These are phyloP conservation scores for Dactylonectria macrodidyma DNA, from an alignment of 2,329 filamentous ascomycete genomes.

Conservation along the genomic window DNA sequence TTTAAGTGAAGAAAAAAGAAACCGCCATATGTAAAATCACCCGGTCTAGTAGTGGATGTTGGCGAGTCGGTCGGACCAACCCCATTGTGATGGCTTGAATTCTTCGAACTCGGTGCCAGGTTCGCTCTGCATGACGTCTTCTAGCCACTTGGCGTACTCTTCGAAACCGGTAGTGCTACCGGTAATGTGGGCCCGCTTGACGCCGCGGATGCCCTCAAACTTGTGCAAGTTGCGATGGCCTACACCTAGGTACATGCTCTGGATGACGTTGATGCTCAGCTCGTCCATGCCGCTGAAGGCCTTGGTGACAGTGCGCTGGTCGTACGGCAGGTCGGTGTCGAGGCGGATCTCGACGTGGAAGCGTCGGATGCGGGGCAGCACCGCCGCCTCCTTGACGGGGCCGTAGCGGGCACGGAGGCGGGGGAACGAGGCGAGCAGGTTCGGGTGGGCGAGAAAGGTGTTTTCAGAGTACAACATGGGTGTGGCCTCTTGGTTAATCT, in stretches of 20 bases:
- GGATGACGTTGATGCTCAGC: constrained; percentile 58
- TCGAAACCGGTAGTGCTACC: constrained; percentile 60
- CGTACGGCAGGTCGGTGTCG: constrained; percentile 56
- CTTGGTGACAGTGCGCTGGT: constrained; percentile 47
- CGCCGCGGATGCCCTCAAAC: constrained; percentile 61
- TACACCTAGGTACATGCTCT: constrained; percentile 56
- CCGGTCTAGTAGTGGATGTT: constrained; percentile 39
- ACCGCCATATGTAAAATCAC: not conserved
- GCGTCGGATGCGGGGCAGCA: constrained; percentile 54
- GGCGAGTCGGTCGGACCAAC: constrained; percentile 45
- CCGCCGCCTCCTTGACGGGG: constrained; percentile 49
- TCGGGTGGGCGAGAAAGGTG: constrained; percentile 60
- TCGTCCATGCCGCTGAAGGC: constrained; percentile 57
- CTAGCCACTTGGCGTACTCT: constrained; percentile 60
- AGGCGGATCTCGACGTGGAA: constrained; percentile 59
- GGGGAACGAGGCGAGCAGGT: constrained; percentile 58
- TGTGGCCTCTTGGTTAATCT: constrained; percentile 58
- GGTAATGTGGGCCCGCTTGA: constrained; percentile 53
- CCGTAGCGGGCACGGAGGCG: constrained; percentile 54
- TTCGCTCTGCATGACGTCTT: constrained; percentile 53
- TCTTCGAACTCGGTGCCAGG: constrained; percentile 40
- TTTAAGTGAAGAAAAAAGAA: not conserved
- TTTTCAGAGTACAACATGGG: constrained; percentile 60
- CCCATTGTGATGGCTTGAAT: constrained; percentile 39
- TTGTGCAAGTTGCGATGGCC: constrained; percentile 55